Evolutionary conservation across 2,329 filamentous ascomycete genomes (phyloP).

Genomic region (Epichloe sibirici): DNA sequence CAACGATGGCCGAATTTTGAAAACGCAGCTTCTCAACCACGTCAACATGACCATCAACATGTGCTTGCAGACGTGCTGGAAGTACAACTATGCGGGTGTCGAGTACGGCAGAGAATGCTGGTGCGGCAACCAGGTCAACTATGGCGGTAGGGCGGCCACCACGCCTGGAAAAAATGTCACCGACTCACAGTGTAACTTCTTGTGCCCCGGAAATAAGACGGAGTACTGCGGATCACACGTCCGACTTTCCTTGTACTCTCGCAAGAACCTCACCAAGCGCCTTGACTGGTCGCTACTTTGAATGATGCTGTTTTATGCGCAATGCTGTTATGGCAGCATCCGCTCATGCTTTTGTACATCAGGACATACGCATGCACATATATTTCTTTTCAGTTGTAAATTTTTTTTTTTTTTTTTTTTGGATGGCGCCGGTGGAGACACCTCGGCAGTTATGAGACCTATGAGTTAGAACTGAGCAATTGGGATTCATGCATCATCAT

Average conservation of each 20-base stretch:
- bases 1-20: slow-evolving; percentile 19
- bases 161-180: slow-evolving; percentile 19
- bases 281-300: neutral
- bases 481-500: too few species aligned
- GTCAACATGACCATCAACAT: slow-evolving; percentile 21
- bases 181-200: slow-evolving; percentile 19
- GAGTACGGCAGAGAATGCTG: slow-evolving; percentile 28
- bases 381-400: too few species aligned
- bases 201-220: slow-evolving; percentile 21
- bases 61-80: slow-evolving; percentile 21
- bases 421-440: too few species aligned
- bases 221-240: slow-evolving; percentile 19
- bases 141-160: slow-evolving; percentile 12
- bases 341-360: too few species aligned
- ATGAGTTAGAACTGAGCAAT: too few species aligned
- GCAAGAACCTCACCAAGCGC: slow-evolving; percentile 2
- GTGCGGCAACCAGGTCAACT: slow-evolving; percentile 21
- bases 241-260: slow-evolving; percentile 21
- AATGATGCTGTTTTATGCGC: neutral
- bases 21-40: slow-evolving; percentile 18
- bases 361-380: too few species aligned
- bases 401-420: too few species aligned
- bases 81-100: slow-evolving; percentile 23
- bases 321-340: neutral
- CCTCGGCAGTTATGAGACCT: too few species aligned